A percentile compares a stretch with the other conserved stretches of the same genome.
These are phyloP conservation scores for Selaginella moellendorffii DNA, from an alignment of 75 land plant genomes.

Conservation along the genomic window DNA sequence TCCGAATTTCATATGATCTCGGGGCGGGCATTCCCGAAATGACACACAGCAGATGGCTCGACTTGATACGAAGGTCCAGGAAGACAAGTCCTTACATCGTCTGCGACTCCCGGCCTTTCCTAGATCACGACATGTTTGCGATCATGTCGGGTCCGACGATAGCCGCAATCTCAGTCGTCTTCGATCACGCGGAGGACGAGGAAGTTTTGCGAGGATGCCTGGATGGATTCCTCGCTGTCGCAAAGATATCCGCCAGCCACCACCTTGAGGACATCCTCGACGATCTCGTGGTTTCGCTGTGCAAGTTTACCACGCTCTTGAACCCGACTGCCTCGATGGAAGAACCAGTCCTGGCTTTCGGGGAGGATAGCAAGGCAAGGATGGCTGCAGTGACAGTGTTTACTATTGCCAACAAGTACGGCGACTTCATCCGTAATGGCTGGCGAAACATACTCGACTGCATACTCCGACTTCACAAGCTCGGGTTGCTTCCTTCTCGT, in stretches of 20 bases:
- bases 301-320: constrained; percentile 79
- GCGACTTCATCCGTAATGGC: constrained; percentile 55
- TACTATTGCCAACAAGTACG: constrained; percentile 72
- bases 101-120: constrained; percentile 48
- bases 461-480: constrained; percentile 68
- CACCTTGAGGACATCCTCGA: constrained; percentile 73
- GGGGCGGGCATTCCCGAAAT: constrained; percentile 72
- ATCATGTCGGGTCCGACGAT: constrained; percentile 95
- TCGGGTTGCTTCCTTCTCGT: constrained; percentile 66
- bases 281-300: constrained; percentile 74
- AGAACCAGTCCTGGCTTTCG: constrained; percentile 64
- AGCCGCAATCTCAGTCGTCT: constrained; percentile 96
- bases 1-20: constrained; percentile 59
- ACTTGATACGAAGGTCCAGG: constrained; percentile 63
- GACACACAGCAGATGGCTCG: constrained; percentile 91
- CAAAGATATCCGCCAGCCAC: constrained; percentile 60
- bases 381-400: constrained; percentile 84
- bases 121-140: constrained; percentile 96
- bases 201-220: constrained; percentile 52
- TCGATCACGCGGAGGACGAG: constrained; percentile 81
- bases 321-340: constrained; percentile 72
- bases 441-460: constrained; percentile 94
- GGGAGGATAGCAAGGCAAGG: constrained; percentile 66
- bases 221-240: constrained; percentile 56
- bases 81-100: constrained; percentile 54